phyloP scores from a whole-genome alignment of 495 filamentous ascomycete species.

The Aspergillus heteromorphus region DNA sequence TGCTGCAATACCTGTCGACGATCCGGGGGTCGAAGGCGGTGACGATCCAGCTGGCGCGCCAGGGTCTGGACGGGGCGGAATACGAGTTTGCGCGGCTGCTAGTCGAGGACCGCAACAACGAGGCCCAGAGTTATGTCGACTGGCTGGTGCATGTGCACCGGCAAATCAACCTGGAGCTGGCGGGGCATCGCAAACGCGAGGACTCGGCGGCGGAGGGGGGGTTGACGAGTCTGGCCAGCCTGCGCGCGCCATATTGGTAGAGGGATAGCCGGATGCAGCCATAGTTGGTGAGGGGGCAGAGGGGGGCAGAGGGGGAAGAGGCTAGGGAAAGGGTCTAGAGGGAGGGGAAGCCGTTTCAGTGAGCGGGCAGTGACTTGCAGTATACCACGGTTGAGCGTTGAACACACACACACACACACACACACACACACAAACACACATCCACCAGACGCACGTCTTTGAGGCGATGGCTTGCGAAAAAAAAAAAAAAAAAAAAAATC shows the following conservation, averaged over 20 bases:
- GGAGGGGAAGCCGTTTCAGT: no score
- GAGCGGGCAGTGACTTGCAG: conserved; percentile 1
- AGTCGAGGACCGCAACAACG: conserved; percentile 93
- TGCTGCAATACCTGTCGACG: conserved; percentile 77
- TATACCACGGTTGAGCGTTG: conserved; percentile 4
- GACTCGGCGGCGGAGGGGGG: conserved; percentile 50
- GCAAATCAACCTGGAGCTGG: conserved; percentile 81
- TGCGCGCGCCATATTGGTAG: conserved; percentile 68
- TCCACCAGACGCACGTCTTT: no score
- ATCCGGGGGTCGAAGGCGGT: conserved; percentile 82
- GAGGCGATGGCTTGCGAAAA: no score
- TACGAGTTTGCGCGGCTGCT: conserved; percentile 91
- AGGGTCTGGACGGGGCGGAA: conserved; percentile 91
- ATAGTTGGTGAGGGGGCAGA: not conserved
- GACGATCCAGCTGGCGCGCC: conserved; percentile 84
- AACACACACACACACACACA: not conserved
- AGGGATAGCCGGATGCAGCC: no score
- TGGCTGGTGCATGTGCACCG: conserved; percentile 96
- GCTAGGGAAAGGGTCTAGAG: no score
- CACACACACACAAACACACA: no score
- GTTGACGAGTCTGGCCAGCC: conserved; percentile 58
- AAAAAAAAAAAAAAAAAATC: no score
- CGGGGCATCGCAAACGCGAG: conserved; percentile 73
- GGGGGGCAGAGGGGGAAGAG: not conserved
- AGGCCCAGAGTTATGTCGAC: conserved; percentile 96